Conservation (phyloP, 345 rosid genomes). For the Reutealis trisperma region DNA sequence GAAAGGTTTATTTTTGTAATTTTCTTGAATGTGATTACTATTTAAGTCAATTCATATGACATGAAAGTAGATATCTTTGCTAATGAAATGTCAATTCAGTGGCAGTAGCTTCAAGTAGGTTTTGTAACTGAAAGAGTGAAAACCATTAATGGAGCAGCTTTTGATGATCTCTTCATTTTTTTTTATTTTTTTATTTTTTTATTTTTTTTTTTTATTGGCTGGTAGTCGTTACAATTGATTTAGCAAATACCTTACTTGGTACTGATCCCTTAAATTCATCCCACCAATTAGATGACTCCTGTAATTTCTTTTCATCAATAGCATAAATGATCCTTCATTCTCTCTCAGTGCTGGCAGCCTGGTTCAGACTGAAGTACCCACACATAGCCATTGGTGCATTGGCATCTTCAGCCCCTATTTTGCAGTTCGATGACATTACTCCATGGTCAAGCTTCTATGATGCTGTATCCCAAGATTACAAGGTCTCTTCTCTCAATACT, state of each 20-base stretch:
- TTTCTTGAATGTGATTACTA: neutral
- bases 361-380: conserved; percentile 87
- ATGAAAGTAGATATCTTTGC: neutral
- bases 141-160: conserved; percentile 6
- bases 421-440: conserved; percentile 67
- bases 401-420: conserved; percentile 80
- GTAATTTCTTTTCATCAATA: neutral
- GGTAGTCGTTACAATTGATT: neutral
- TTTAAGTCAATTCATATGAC: neutral
- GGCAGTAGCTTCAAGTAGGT: neutral
- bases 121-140: conserved; percentile 1
- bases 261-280: conserved; percentile 11
- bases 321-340: neutral
- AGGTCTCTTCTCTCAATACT: conserved; percentile 36
- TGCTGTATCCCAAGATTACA: conserved; percentile 70
- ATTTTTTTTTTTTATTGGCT: neutral
- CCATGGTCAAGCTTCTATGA: conserved; percentile 77
- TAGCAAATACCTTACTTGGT: neutral
- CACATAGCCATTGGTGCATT: conserved; percentile 77
- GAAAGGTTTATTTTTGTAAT: neutral
- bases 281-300: neutral
- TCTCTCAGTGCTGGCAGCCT: conserved; percentile 74
- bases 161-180: neutral
- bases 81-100: neutral
- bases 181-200: neutral